Evolutionary conservation across 176 grass and related monocot species (phyloP).

Genomic region (Eremochloa ophiuroides): DNA sequence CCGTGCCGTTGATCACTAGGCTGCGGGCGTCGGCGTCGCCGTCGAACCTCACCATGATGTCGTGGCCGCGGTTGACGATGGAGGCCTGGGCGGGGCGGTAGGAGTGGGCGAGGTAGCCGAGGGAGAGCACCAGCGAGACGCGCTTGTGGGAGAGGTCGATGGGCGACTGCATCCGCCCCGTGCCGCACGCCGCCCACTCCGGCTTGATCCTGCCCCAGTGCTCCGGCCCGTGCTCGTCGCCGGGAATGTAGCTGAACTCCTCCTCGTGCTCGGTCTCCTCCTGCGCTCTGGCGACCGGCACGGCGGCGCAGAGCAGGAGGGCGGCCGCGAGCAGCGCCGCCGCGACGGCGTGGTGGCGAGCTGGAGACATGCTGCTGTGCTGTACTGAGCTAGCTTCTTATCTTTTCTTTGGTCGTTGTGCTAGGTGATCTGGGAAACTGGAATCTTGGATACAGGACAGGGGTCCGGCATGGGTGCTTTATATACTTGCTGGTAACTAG

Average conservation of each 20-base stretch:
- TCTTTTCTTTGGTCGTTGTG: background rate
- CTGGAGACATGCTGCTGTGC: background rate
- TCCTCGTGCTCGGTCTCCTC: constrained; percentile 37
- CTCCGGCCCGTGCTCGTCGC: constrained; percentile 43
- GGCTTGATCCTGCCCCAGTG: constrained; percentile 53
- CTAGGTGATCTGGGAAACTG: background rate
- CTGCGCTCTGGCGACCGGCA: constrained; percentile 29
- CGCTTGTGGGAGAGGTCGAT: constrained; percentile 45
- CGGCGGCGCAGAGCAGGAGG: background rate
- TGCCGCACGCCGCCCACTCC: constrained; percentile 57
- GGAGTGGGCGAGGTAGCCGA: constrained; percentile 46
- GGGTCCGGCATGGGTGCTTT: background rate
- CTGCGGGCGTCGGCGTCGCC: constrained; percentile 58
- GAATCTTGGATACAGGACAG: too few species aligned
- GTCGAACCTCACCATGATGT: constrained; percentile 56
- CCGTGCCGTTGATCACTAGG: constrained; percentile 47
- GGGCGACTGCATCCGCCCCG: constrained; percentile 62
- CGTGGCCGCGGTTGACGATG: constrained; percentile 66
- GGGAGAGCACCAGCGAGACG: constrained; percentile 20
- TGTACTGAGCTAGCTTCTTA: background rate
- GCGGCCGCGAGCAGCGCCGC: background rate
- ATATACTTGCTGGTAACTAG: too few species aligned
- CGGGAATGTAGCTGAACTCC: constrained; percentile 51
- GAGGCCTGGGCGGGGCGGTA: constrained; percentile 43
- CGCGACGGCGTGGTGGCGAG: background rate